Conservation (phyloP, 371 early-diverging fungal species). For the Mucor sp. region DNA sequence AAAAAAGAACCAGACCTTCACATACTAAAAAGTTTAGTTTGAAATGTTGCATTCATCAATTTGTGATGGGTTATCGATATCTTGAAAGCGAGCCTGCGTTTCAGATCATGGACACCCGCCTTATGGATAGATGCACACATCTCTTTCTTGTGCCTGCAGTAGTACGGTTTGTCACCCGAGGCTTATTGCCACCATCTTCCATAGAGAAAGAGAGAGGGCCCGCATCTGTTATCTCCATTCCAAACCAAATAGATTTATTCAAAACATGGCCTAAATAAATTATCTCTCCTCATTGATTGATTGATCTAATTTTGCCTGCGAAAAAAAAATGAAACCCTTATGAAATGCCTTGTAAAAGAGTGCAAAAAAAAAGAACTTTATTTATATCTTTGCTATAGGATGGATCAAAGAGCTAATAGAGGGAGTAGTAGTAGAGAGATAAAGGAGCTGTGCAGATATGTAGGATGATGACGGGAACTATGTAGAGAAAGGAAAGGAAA, state of each 20-base stretch:
- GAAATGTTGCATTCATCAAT: background rate
- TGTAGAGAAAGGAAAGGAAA: background rate
- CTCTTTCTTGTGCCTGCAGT: background rate
- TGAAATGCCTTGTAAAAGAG: background rate
- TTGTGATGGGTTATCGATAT: background rate
- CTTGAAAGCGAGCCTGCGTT: background rate
- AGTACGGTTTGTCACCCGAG: background rate
- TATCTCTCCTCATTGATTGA: background rate
- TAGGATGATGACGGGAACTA: background rate
- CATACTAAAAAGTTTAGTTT: background rate
- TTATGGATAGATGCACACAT: background rate
- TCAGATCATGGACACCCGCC: background rate
- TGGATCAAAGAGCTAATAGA: background rate
- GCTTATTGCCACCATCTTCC: background rate
- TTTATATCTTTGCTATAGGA: background rate
- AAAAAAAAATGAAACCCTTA: background rate
- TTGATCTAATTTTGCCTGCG: background rate
- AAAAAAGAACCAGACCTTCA: background rate
- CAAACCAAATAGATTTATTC: conserved; percentile 2
- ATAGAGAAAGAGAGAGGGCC: background rate
- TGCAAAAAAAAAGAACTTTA: background rate
- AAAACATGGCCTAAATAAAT: conserved; percentile 1
- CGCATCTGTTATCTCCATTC: background rate
- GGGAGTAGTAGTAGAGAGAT: background rate
- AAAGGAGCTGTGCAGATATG: background rate